Evolutionary conservation across 768 basidiomycete genomes (phyloP).

Genomic region (Dentipellis fragilis): DNA sequence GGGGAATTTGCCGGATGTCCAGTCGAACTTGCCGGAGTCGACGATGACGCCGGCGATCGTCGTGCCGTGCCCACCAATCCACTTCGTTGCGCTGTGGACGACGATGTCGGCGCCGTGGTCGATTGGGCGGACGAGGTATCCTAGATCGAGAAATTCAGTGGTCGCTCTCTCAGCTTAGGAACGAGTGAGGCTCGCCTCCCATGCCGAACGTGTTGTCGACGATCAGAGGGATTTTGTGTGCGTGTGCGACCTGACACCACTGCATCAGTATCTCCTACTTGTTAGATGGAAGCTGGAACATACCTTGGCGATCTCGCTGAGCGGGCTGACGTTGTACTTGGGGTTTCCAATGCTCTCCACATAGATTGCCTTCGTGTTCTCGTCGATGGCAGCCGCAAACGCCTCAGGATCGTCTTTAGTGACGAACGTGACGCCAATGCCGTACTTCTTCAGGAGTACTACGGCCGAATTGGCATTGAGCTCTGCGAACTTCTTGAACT

Average conservation of each 20-base stretch:
- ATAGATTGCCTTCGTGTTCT: conserved; percentile 67
- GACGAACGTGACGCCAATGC: conserved; percentile 58
- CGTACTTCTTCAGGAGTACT: conserved; percentile 48
- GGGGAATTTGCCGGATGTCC: conserved; percentile 64
- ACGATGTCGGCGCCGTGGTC: conserved; percentile 72
- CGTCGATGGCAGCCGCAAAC: conserved; percentile 62
- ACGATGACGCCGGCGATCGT: conserved; percentile 71
- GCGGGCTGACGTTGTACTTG: conserved; percentile 55
- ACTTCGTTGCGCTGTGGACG: conserved; percentile 75
- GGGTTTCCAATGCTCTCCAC: conserved; percentile 79
- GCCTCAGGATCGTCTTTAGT: conserved; percentile 40
- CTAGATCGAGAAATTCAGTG: conserved; percentile 1
- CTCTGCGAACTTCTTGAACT: not conserved
- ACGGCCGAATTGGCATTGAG: not conserved
- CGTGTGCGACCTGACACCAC: conserved; percentile 49
- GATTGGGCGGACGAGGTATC: conserved; percentile 60
- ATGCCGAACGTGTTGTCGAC: conserved; percentile 78
- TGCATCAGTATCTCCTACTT: not conserved
- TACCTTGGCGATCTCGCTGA: conserved; percentile 62
- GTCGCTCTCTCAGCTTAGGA: not conserved
- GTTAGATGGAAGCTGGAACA: not conserved
- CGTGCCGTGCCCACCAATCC: conserved; percentile 78
- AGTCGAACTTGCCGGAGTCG: conserved; percentile 70
- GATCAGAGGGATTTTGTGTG: conserved; percentile 62
- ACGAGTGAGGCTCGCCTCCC: conserved; percentile 30